Conservation (phyloP, 2,329 filamentous ascomycete genomes). For the Aspergillus unguis region DNA sequence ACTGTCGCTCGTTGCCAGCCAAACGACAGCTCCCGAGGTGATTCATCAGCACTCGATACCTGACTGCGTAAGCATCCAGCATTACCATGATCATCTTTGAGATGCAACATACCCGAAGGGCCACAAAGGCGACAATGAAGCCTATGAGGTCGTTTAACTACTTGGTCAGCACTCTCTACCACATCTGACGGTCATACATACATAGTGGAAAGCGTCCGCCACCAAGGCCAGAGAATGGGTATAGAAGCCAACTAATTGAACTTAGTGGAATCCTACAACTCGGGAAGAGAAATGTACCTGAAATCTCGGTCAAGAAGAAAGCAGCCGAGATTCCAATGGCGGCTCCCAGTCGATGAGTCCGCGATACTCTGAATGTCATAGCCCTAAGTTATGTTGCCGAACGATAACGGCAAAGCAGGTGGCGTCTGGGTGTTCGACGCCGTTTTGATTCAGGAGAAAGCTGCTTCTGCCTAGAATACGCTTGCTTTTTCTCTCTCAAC, state of each 20-base stretch:
- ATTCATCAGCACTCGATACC: constrained; percentile 58
- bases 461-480: background rate
- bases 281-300: constrained; percentile 18
- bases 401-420: background rate
- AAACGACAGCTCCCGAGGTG: constrained; percentile 62
- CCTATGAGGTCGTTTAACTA: constrained; percentile 69
- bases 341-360: constrained; percentile 27
- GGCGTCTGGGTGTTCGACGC: background rate
- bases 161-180: constrained; percentile 9
- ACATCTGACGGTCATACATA: constrained; percentile 35
- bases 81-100: background rate
- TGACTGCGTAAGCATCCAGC: constrained; percentile 7
- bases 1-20: constrained; percentile 75
- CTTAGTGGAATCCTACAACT: background rate
- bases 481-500: background rate
- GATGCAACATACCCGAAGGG: constrained; percentile 53
- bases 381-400: background rate
- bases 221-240: constrained; percentile 69
- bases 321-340: constrained; percentile 32
- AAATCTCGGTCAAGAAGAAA: constrained; percentile 34
- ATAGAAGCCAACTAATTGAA: constrained; percentile 59
- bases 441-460: constrained; percentile 1
- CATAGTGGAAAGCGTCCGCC: constrained; percentile 77
- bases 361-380: constrained; percentile 28
- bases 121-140: constrained; percentile 64